A percentile compares a stretch with the other conserved stretches of the same genome.
These are phyloP conservation scores for Smallanthus sonchifolius DNA, from an alignment of 129 eudicot species.

Conservation along the genomic window DNA sequence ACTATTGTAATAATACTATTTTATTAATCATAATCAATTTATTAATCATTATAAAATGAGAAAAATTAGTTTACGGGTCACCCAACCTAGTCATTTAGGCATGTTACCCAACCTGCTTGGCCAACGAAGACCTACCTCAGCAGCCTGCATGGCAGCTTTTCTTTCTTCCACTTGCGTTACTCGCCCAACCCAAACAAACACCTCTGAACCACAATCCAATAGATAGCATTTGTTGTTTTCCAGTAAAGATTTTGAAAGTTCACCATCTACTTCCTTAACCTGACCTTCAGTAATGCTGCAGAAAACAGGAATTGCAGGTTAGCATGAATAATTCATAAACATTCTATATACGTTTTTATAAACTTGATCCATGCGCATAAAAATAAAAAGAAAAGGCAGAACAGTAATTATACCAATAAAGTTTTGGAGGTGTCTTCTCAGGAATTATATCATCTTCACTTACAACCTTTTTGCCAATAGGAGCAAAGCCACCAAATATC, in stretches of 20 bases:
- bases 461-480: constrained; percentile 81
- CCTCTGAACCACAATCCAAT: constrained; percentile 94
- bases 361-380: not conserved
- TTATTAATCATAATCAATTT: not conserved
- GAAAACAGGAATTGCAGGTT: constrained; percentile 4
- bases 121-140: constrained; percentile 49
- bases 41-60: not conserved
- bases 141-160: constrained; percentile 84
- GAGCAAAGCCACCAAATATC: constrained; percentile 98
- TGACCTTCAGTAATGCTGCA: constrained; percentile 79
- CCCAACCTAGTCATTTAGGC: not conserved
- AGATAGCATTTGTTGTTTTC: constrained; percentile 88
- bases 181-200: constrained; percentile 95
- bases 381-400: not conserved
- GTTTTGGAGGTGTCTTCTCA: constrained; percentile 74
- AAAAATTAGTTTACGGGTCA: not conserved
- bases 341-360: not conserved
- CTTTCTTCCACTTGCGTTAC: constrained; percentile 95
- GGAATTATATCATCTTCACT: constrained; percentile 87
- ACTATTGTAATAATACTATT: not conserved
- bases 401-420: constrained; percentile 45
- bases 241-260: constrained; percentile 78
- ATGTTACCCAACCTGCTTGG: not conserved
- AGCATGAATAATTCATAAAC: not conserved
- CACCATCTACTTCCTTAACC: constrained; percentile 66